Evolutionary conservation across 2,329 filamentous ascomycete genomes (phyloP), one percentile per base, ranked within the genome.

Genomic region (Talaromyces funiculosus): DNA sequence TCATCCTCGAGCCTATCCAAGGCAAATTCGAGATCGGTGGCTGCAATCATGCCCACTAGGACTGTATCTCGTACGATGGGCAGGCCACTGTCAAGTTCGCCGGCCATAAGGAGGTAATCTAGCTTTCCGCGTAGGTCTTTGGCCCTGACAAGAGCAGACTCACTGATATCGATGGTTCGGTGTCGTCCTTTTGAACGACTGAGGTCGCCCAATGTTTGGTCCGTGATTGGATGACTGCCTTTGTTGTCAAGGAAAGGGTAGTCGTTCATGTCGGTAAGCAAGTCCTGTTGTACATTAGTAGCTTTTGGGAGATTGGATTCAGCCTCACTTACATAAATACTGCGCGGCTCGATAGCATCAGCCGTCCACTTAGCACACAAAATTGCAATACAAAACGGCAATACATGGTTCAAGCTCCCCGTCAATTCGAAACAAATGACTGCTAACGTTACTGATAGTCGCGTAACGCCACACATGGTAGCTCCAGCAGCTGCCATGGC

Each of bases 191-290:
- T 79, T 4, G 87, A 86, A 1, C 90, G 86, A 0, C 93, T 88
- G 60, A 99, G 94, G 64, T 96, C 93, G 14, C 87, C 89, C 0
- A 99, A 82, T 59, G 95, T 89, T 0, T 89, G 88, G 0, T 92
- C 96, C 73, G 97, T 96, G 18, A 95, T 82, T 1, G 93, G 92
- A 66, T 95, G 92, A 63, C 92, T 85, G 18, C 49, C 56, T 73
- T 97, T 97, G 77, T 95, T 96, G 75, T 96, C 92, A n/a, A 99
- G 83, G 78, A 95, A 97, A 0, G 94, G 94, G 66, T 97, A 99
- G 2, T 90, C 89, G 74, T 99, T 97, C 89, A 99, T 93, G 71
- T 94, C 92, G 0, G 92, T 97, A 18, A 97, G 81, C 10, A 97
- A 84, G 71, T 97, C 94, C 85, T 90, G 26, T 29, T 3, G 18